Conservation (phyloP, 139 green algal species). For the Trebouxia sp. region DNA sequence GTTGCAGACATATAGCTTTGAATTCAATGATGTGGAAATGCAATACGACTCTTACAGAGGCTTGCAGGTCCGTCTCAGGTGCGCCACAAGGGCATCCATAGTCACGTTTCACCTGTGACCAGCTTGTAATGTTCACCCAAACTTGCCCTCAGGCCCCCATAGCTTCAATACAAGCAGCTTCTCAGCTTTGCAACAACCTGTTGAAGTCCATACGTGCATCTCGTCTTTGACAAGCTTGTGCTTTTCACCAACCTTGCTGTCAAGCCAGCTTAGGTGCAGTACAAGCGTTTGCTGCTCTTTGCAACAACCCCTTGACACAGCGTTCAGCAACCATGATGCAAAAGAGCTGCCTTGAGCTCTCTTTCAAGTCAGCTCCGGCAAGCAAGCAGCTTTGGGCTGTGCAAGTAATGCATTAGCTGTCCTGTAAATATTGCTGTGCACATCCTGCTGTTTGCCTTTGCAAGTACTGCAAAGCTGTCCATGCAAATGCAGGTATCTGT, state of each 20-base stretch:
- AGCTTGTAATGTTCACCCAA: background rate
- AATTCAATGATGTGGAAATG: slow-evolving; percentile 97
- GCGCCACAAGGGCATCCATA: background rate
- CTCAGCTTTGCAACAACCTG: background rate
- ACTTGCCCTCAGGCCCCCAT: background rate
- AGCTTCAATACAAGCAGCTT: background rate
- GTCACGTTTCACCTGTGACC: background rate
- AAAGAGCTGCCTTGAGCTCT: too few relatives aligned
- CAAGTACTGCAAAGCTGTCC: background rate
- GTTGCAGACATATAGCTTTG: slow-evolving; percentile 80
- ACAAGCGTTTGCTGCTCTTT: too few relatives aligned
- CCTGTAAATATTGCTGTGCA: background rate
- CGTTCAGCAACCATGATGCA: too few relatives aligned
- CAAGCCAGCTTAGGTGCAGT: too few relatives aligned
- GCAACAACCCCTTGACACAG: too few relatives aligned
- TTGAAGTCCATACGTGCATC: background rate
- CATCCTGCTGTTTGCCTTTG: background rate
- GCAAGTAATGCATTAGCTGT: background rate
- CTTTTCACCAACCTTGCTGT: too few relatives aligned
- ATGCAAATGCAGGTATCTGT: slow-evolving; percentile 73
- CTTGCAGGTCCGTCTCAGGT: slow-evolving; percentile 69
- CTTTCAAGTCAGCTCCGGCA: too few relatives aligned
- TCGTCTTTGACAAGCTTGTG: too few relatives aligned
- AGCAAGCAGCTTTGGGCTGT: too few relatives aligned
- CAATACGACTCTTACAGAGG: slow-evolving; percentile 96